These are phyloP conservation scores for Macrolepiota albuminosa DNA, from an alignment of 768 basidiomycete species.

Conservation along the genomic window DNA sequence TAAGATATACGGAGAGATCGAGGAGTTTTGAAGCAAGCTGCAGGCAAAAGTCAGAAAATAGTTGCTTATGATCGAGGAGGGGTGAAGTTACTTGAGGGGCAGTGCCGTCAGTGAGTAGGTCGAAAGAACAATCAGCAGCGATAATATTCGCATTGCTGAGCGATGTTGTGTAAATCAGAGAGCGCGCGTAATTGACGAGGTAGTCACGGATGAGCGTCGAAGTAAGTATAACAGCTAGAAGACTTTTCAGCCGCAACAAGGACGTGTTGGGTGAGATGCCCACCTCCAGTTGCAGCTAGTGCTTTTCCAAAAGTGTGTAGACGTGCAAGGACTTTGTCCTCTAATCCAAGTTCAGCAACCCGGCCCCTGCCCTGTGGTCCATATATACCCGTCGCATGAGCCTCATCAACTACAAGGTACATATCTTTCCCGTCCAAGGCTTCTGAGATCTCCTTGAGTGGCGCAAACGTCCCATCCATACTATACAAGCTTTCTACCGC, in stretches of 20 bases:
- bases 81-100: constrained; percentile 40
- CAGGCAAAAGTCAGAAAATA: not conserved
- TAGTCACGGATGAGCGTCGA: constrained; percentile 72
- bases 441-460: constrained; percentile 61
- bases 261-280: constrained; percentile 23
- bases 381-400: constrained; percentile 90
- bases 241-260: not conserved
- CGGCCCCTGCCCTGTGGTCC: constrained; percentile 74
- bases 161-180: constrained; percentile 89
- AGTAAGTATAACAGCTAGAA: constrained; percentile 69
- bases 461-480: constrained; percentile 94
- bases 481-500: constrained; percentile 89
- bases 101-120: constrained; percentile 66
- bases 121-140: constrained; percentile 73
- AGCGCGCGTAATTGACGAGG: constrained; percentile 86
- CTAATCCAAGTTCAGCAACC: constrained; percentile 65
- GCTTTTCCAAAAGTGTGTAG: constrained; percentile 95
- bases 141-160: constrained; percentile 73
- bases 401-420: constrained; percentile 86
- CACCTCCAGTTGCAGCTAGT: constrained; percentile 80
- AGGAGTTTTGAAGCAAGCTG: constrained; percentile 36
- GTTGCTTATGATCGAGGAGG: not conserved
- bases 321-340: constrained; percentile 66
- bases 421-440: constrained; percentile 59
- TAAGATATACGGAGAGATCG: constrained; percentile 39